Evolutionary conservation across 768 basidiomycete species (phyloP), one percentile per base, ranked within the genome.

Genomic region (Tephrocybe sp.): DNA sequence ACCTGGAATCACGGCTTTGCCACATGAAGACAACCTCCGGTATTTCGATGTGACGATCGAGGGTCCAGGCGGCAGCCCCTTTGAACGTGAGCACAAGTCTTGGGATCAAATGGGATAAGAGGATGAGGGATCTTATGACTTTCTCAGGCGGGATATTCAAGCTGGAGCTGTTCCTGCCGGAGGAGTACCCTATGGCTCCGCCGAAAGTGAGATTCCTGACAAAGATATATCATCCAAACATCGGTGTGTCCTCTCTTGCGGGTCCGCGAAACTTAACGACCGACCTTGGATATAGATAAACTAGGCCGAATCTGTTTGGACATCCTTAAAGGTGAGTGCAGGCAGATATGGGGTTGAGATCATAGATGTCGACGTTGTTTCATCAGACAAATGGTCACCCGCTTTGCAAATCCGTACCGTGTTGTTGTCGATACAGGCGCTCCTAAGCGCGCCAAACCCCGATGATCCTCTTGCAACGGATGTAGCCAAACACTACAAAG

Each of bases 181-280:
- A 98, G 70, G 97, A 98, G 69, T 99, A 99, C 72, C 97, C 97
- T 1, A 99, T 99, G 97, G 90, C 89, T 44, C 96, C 97, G 0
- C 97, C 97, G 20, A 99, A 99, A 73, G 97, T 99, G 51, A 81
- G 96, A 59, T 98, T 96, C 75, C 75, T 97, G 61, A 97, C 95
- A 50, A 95, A 94, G 86, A 96, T 98, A 76, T 95, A 96, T 76
- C 94, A 98, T 70, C 95, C 97, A 42, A 99, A 99, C 70, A 99
- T 99, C 73, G 96, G 96, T 97, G 65, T 63, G 90, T 71, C 41
- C 21, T 17, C 7, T 43, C 39, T 32, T 39, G 24, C 32, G 33
- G 37, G 28, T 45, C 18, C 45, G 2, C 12, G n/a, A 25, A 9
- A 24, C 30, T 3, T 36, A 20, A n/a, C 1, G 43, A 23, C n/a